Conservation (phyloP, 805 yeast species). For the Ogataea polymorpha region DNA sequence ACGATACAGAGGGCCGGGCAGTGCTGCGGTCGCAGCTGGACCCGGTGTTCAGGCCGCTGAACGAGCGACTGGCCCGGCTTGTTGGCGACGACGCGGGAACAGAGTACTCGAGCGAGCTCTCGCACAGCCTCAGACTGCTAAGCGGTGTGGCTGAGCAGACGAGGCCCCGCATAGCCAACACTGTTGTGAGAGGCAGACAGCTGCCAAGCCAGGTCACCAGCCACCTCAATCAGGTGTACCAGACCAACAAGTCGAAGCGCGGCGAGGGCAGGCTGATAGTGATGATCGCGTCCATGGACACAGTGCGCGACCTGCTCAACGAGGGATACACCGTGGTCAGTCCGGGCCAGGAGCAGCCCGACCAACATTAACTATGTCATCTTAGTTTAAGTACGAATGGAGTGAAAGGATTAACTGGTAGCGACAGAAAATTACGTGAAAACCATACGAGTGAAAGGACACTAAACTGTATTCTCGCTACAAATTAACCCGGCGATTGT, state of each 20-base stretch:
- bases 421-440: too few relatives aligned
- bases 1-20: constrained; percentile 61
- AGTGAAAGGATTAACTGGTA: not conserved
- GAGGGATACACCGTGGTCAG: constrained; percentile 21
- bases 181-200: constrained; percentile 27
- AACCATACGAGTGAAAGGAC: constrained; percentile 1
- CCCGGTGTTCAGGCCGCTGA: constrained; percentile 60
- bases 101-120: constrained; percentile 48
- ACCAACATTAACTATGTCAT: constrained; percentile 11
- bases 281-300: constrained; percentile 33
- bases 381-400: constrained; percentile 13
- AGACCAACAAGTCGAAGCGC: constrained; percentile 39
- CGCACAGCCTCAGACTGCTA: constrained; percentile 46
- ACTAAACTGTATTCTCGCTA: not conserved
- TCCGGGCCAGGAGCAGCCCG: not conserved
- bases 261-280: constrained; percentile 33
- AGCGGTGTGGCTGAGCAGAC: constrained; percentile 38
- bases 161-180: constrained; percentile 33
- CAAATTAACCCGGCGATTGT: not conserved
- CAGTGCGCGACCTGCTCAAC: constrained; percentile 23
- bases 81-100: constrained; percentile 23
- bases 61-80: constrained; percentile 46
- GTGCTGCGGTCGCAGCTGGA: constrained; percentile 59
- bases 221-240: constrained; percentile 39
- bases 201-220: constrained; percentile 35